These are phyloP conservation scores for Halocafeteria seosinensis DNA, from an alignment of 108 stramenopile species.

Conservation along the genomic window DNA sequence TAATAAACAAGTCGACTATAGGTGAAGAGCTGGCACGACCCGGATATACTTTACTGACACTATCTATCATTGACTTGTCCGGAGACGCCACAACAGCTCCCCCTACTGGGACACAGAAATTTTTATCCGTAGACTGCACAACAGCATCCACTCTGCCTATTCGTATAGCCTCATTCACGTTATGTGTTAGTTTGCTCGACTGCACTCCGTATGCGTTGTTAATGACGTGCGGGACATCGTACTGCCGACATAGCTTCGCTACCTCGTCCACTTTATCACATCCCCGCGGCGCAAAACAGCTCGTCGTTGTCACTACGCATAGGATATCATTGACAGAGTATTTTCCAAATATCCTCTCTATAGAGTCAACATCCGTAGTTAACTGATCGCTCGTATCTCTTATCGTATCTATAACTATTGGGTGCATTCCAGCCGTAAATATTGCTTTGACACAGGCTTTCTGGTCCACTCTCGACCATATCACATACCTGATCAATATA, in stretches of 20 bases:
- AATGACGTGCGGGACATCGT: slow-evolving; percentile 63
- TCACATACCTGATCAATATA: slow-evolving; percentile 18
- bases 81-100: slow-evolving; percentile 73
- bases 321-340: slow-evolving; percentile 39
- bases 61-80: slow-evolving; percentile 41
- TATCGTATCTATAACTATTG: slow-evolving; percentile 49
- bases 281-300: slow-evolving; percentile 89
- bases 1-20: slow-evolving; percentile 84
- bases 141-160: slow-evolving; percentile 68
- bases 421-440: slow-evolving; percentile 58
- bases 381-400: slow-evolving; percentile 47
- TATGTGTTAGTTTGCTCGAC: slow-evolving; percentile 32
- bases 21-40: slow-evolving; percentile 83
- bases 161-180: slow-evolving; percentile 16
- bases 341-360: slow-evolving; percentile 39
- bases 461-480: slow-evolving; percentile 78
- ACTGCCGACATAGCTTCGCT: slow-evolving; percentile 52
- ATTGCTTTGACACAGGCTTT: slow-evolving; percentile 95
- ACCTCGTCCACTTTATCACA: slow-evolving; percentile 73
- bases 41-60: slow-evolving; percentile 73
- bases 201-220: slow-evolving; percentile 98
- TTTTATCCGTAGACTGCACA: slow-evolving; percentile 92
- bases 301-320: slow-evolving; percentile 77
- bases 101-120: slow-evolving; percentile 90
- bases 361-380: slow-evolving; percentile 63